These are phyloP conservation scores for Symbiodinium pilosum DNA, from an alignment of 73 alveolate species.

Conservation along the genomic window DNA sequence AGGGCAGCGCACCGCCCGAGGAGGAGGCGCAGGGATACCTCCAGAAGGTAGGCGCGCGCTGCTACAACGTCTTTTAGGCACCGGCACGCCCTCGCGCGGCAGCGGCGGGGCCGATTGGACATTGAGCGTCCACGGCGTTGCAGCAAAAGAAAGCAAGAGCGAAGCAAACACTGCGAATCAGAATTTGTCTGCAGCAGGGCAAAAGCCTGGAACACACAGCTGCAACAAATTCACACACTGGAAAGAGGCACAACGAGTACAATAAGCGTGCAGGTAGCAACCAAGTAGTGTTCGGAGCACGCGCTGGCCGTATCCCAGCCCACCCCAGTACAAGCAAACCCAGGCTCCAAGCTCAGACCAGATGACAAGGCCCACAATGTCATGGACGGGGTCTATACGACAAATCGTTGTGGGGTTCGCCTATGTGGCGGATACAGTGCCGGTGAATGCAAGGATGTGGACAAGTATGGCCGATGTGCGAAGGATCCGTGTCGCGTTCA, in stretches of 20 bases:
- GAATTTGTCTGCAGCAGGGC: neutral
- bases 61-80: neutral
- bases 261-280: neutral
- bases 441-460: neutral
- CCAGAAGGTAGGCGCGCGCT: neutral
- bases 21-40: neutral
- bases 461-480: neutral
- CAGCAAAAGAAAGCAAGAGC: neutral
- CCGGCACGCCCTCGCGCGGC: neutral
- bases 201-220: neutral
- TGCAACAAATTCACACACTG: neutral
- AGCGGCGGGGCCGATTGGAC: neutral
- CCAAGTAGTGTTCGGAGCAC: too few relatives aligned
- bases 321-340: neutral
- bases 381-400: neutral
- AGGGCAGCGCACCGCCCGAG: neutral
- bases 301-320: neutral
- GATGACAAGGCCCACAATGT: neutral
- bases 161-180: neutral
- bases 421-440: neutral
- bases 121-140: neutral
- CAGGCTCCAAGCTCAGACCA: neutral
- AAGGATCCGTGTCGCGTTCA: neutral
- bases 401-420: neutral
- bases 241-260: neutral